Base-by-base conservation (phyloP, 2,329 filamentous ascomycete species). In the Fusarium phyllophilum region DNA sequence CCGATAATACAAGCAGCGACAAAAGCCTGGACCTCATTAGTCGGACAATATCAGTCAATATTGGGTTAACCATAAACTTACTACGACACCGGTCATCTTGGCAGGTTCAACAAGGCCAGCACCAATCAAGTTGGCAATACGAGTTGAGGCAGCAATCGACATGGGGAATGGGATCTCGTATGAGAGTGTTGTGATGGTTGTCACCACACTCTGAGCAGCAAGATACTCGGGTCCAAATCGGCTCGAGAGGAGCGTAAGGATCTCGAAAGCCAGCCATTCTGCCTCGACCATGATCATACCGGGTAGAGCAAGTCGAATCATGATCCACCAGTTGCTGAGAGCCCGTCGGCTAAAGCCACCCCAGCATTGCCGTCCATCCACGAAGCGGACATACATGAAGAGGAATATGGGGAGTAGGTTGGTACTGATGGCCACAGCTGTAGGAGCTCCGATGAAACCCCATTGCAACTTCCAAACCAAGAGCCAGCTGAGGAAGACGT, bases 141-240 rank as follows among this genome's bases (percentile, higher is more conserved):
- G 91, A 0, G 96, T 98, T 18, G 93, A 96, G 1, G 93, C 91
- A 6, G 96, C 95, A 66, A 98, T 96, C 38, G 92, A 94, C 68
- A 98, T 89, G 0, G 96, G 94, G 84, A 98, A 98, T 0, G 96
- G 95, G 55, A 98, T 91, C 82, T 97, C 94, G 85, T 95, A 98
- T 0, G 93, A 94, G 31, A 97, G 90, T 15, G 91, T 90, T 0
- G 92, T 91, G 51, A 97, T 86, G 0, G 93, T 96, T 29, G 92
- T 89, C 6, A 98, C 85, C 20, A 98, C 91, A 39, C 93, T 95
- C 82, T 99, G 95, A 1, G 96, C 95, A 1, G 96, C 96, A 3
- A 98, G 89, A 70, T 92, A 90, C 24, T 91, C 91, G 4, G 93
- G 90, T 22, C 93, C 93, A 66, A 98, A 91, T 76, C 93, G 94